These are phyloP conservation scores for Penicillium herquei DNA, from an alignment of 495 filamentous ascomycete species.

Conservation along the genomic window DNA sequence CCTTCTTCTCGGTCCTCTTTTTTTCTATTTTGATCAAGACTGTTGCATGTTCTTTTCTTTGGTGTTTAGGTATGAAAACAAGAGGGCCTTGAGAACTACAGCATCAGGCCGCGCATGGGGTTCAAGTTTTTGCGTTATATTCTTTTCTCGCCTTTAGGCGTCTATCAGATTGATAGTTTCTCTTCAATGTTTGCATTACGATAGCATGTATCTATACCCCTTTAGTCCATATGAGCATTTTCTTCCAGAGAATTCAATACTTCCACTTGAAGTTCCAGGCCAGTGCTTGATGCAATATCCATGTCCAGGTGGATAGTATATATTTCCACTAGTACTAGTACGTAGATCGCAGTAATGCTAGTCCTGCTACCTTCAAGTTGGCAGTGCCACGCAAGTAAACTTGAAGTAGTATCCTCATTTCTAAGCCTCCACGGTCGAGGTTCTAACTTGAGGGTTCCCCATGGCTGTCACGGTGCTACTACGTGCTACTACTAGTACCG, in stretches of 20 bases:
- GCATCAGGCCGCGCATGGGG: constrained; percentile 1
- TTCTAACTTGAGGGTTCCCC: no score
- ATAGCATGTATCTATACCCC: constrained; percentile 34
- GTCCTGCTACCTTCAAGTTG: no score
- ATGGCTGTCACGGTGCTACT: no score
- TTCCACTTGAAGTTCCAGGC: no score
- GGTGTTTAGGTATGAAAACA: constrained; percentile 19
- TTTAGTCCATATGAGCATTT: constrained; percentile 6
- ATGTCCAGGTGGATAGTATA: no score
- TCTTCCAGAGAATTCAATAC: neutral
- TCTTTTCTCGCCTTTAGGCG: neutral
- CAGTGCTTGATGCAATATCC: no score
- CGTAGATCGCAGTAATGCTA: no score
- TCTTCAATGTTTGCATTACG: constrained; percentile 30
- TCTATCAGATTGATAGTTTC: constrained; percentile 19
- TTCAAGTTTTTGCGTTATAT: constrained; percentile 9
- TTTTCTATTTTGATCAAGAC: neutral
- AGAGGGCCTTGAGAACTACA: constrained; percentile 3
- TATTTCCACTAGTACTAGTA: no score
- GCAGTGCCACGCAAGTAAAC: no score
- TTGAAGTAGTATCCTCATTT: no score
- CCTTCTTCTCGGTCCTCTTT: neutral
- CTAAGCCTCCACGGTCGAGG: no score
- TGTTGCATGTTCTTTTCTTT: neutral
- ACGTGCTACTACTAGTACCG: no score